A percentile compares a stretch with the other conserved stretches of the same genome.
Conservation (phyloP, 805 yeast species). For the Myxozyma neglecta region DNA sequence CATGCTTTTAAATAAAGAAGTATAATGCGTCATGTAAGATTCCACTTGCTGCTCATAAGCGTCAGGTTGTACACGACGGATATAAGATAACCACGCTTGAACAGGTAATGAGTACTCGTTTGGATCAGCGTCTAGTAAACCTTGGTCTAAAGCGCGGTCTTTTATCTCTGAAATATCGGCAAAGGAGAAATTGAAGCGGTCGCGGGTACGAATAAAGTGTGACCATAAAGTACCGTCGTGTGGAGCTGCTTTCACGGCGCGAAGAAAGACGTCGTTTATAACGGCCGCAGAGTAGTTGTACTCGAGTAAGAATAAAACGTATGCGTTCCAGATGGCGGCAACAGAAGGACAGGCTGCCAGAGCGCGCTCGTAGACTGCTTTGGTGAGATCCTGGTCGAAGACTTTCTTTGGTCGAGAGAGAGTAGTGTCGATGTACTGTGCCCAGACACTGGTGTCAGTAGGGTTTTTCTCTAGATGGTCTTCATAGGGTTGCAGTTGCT, state of each 20-base stretch:
- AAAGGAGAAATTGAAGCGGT: constrained; percentile 6
- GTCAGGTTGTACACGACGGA: constrained; percentile 5
- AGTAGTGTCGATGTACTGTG: constrained; percentile 36
- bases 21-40: background rate
- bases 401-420: constrained; percentile 25
- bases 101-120: constrained; percentile 17
- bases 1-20: background rate
- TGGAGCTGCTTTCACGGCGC: constrained; percentile 36
- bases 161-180: constrained; percentile 10
- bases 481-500: constrained; percentile 31
- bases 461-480: constrained; percentile 6
- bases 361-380: constrained; percentile 37
- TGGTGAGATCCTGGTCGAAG: constrained; percentile 20
- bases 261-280: constrained; percentile 14
- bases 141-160: constrained; percentile 19
- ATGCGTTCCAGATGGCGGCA: constrained; percentile 37
- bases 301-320: constrained; percentile 34
- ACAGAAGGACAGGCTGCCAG: constrained; percentile 15
- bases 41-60: constrained; percentile 2
- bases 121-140: constrained; percentile 7
- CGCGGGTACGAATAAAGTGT: constrained; percentile 25
- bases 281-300: constrained; percentile 2
- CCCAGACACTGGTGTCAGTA: constrained; percentile 26
- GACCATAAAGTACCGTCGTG: constrained; percentile 36
- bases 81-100: constrained; percentile 19